These are phyloP conservation scores for Stygiomarasmius scandens DNA, from an alignment of 1,284 basidiomycete species.

Conservation along the genomic window DNA sequence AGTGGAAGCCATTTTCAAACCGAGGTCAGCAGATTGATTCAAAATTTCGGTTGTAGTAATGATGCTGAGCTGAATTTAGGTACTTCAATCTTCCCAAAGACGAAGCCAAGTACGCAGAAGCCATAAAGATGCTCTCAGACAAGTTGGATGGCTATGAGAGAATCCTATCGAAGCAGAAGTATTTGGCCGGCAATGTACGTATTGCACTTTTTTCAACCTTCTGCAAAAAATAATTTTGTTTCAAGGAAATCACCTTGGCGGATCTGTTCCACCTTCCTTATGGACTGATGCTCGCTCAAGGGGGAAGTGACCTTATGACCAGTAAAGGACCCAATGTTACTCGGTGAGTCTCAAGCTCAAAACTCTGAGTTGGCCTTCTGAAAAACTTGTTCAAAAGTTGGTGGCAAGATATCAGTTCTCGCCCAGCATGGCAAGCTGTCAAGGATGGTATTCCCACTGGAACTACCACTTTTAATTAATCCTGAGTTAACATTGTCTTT, in stretches of 20 bases:
- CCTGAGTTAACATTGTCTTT: too few species aligned
- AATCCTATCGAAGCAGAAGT: constrained; percentile 41
- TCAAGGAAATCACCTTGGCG: constrained; percentile 14
- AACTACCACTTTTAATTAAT: too few species aligned
- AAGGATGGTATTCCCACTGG: too few species aligned
- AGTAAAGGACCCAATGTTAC: too few species aligned
- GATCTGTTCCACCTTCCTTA: constrained; percentile 17
- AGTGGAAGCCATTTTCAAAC: constrained; percentile 43
- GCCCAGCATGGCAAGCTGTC: too few species aligned
- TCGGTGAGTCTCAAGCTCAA: too few species aligned
- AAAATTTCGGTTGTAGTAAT: neutral
- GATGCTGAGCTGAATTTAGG: too few species aligned
- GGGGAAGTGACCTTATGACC: constrained; percentile 12
- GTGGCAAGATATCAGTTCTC: too few species aligned
- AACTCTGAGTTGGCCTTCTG: too few species aligned
- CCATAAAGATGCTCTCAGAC: constrained; percentile 26
- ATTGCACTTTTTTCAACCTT: too few species aligned
- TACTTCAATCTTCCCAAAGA: constrained; percentile 19
- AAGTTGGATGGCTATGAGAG: constrained; percentile 43
- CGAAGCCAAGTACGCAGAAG: constrained; percentile 25
- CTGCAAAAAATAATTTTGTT: too few species aligned
- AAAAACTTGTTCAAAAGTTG: too few species aligned
- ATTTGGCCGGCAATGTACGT: constrained; percentile 40
- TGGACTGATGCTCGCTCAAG: constrained; percentile 10
- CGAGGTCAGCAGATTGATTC: neutral